These are phyloP conservation scores for Tetradesmus lagerheimii DNA, from an alignment of 139 green algal genomes.

Conservation along the genomic window DNA sequence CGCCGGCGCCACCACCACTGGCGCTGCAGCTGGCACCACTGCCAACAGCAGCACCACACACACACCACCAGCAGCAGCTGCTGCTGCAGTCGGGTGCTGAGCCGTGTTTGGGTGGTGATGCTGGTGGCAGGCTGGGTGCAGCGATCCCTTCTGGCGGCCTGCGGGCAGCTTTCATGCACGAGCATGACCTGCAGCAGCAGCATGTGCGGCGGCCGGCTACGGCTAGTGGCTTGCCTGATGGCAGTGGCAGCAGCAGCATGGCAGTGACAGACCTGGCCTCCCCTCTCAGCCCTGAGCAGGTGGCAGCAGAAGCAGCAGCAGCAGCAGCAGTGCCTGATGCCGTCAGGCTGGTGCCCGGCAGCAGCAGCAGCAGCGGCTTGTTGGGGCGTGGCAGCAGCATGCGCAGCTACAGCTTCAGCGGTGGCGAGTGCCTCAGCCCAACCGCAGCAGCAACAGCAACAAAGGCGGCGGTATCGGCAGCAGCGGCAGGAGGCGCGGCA, in stretches of 20 bases:
- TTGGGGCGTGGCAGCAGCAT: neutral
- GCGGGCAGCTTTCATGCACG: neutral
- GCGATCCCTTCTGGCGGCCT: neutral
- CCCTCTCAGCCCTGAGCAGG: neutral
- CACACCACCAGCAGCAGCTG: slow-evolving; percentile 2
- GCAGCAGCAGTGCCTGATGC: neutral
- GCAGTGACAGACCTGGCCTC: neutral
- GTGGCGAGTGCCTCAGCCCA: slow-evolving; percentile 6
- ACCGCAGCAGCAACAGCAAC: slow-evolving; percentile 8
- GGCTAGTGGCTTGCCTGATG: neutral
- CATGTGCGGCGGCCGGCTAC: slow-evolving; percentile 6
- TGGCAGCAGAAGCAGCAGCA: slow-evolving; percentile 3
- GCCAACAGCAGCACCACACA: neutral
- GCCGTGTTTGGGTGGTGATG: neutral
- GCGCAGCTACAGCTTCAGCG: slow-evolving; percentile 34
- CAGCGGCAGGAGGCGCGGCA: neutral
- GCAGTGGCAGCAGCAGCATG: slow-evolving; percentile 24
- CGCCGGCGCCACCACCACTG: slow-evolving; percentile 9
- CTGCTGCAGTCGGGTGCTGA: neutral
- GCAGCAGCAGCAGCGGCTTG: neutral
- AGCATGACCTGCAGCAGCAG: slow-evolving; percentile 24
- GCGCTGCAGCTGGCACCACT: slow-evolving; percentile 6
- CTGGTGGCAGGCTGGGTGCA: neutral
- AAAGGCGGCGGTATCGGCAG: neutral
- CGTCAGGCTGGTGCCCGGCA: neutral